Evolutionary conservation across 306 rosid genomes (phyloP).

Genomic region (Fagus crenata): DNA sequence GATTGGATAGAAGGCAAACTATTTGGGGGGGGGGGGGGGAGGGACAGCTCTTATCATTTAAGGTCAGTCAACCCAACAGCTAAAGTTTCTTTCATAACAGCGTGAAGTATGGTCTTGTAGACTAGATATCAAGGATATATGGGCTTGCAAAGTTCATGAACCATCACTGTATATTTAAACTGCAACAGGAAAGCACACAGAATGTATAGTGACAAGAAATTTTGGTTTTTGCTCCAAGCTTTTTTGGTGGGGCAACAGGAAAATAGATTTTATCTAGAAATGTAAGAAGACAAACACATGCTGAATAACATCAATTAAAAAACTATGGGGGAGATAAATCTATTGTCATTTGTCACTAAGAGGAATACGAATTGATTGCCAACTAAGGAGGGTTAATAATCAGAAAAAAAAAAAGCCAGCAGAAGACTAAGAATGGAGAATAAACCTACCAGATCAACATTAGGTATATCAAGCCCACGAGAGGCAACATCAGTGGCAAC

Average conservation of each 20-base stretch:
- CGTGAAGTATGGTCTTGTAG: not conserved
- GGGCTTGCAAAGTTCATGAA: not conserved
- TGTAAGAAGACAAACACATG: not conserved
- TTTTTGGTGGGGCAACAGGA: not conserved
- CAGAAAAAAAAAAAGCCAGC: not conserved
- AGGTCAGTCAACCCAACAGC: too few relatives aligned
- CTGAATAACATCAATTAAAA: not conserved
- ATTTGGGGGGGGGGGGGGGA: too few relatives aligned
- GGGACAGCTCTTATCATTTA: too few relatives aligned
- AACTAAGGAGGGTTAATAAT: not conserved
- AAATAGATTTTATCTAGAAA: not conserved
- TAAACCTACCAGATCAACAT: constrained; percentile 92
- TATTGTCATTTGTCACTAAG: not conserved
- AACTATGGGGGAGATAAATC: not conserved
- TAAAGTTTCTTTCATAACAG: not conserved
- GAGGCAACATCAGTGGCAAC: constrained; percentile 98
- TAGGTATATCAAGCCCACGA: constrained; percentile 96
- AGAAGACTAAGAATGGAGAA: not conserved
- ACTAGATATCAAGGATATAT: not conserved
- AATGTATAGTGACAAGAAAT: not conserved
- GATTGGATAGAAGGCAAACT: too few relatives aligned
- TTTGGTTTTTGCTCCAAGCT: not conserved
- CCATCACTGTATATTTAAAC: not conserved
- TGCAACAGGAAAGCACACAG: not conserved
- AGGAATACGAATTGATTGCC: not conserved